Evolutionary conservation across 208 protist genomes (phyloP), one percentile per base, ranked within the genome.

Genomic region (Leishmania lainsoni): DNA sequence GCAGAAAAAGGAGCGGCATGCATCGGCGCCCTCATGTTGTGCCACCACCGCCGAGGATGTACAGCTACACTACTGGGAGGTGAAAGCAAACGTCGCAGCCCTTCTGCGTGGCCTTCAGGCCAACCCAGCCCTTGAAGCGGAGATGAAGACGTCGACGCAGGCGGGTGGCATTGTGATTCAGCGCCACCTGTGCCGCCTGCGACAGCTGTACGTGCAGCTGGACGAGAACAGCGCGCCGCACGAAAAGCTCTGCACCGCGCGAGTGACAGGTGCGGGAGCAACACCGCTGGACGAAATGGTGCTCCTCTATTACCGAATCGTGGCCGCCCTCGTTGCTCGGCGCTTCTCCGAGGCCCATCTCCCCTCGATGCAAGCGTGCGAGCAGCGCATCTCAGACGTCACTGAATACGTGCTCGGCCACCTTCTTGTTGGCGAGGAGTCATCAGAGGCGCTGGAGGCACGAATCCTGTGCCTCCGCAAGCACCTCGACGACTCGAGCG

Each of bases 261-360:
- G 52, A 22, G 59, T 69, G 45, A 42, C 56, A 32, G 75, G 22
- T 22, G 59, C 35, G 17, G 72, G 52, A n/a, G 72, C 72, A 32
- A 69, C 76, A 17, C 76, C 76, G 61, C 61, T 78, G 20, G 35
- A 61, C 6, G 86, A 89, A 39, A 89, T 89, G 75, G 35, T 68
- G 20, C 6, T 51, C 6, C 75, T 89, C 5, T 89, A 89, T 61
- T 69, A 86, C 72, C 86, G 86, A 45, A 58, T 89, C n/a, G 86
- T 89, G 29, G 73, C 86, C 14, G 73, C 79, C 6, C 56, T 86
- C 26, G 86, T 89, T 4, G 63, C 78, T 35, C 42, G 65, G 54
- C 86, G 70, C 69, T 84, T 84, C 76, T 84, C 75, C 12, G 75
- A 35, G 1, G 26, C 26, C 32, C 81, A 84, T 51, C 66, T 84